Base-by-base conservation (phyloP, 192 early-diverging fungal genomes). In the Rhizoclosmatium sp. region DNA sequence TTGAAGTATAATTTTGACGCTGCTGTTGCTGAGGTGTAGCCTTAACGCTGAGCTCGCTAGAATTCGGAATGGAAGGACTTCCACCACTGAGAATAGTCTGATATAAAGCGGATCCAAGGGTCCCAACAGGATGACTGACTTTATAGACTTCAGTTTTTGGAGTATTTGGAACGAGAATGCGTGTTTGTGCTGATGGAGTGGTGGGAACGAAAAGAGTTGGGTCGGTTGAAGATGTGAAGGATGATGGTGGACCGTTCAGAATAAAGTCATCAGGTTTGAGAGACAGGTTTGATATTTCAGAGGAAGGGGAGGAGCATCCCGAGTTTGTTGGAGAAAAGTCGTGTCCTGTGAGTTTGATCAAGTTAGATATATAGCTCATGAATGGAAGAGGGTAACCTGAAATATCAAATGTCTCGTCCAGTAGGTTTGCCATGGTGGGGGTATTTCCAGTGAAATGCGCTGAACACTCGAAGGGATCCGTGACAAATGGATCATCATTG, bases 181-280 rank as follows among this genome's bases (percentile, higher is more conserved):
- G 46, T 19, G 21, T 9, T 64, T n/a, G 65, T 68, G 65, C 12
- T 19, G 65, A 14, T 56, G 72, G 39, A 41, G 40, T 62, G 59
- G 19, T 10, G 39, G 14, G 39, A 16, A 47, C 44, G 59, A 31
- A 31, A 31, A 31, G 31, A 31, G 31, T 31, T 31, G 31, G 31
- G 31, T 31, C 31, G 31, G 31, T 31, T 31, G 31, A 31, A 31
- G 31, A 31, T 31, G 31, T 31, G 31, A 31, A 31, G 31, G 31
- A 31, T 31, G 68, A 10, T 14, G n/a, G 59, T n/a, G 59, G 39
- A n/a, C 40, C 54, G 12, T 44, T 10, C 59, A 64, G 45, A 2
- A 75, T 64, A 40, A 62, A 75, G 10, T 75, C 60, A 45, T 75
- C 72, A 4, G 72, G 59, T 48, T 75, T 75, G n/a, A 75, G 9